Conservation (phyloP, 2,329 filamentous ascomycete genomes). For the Elsinoe necatrix region DNA sequence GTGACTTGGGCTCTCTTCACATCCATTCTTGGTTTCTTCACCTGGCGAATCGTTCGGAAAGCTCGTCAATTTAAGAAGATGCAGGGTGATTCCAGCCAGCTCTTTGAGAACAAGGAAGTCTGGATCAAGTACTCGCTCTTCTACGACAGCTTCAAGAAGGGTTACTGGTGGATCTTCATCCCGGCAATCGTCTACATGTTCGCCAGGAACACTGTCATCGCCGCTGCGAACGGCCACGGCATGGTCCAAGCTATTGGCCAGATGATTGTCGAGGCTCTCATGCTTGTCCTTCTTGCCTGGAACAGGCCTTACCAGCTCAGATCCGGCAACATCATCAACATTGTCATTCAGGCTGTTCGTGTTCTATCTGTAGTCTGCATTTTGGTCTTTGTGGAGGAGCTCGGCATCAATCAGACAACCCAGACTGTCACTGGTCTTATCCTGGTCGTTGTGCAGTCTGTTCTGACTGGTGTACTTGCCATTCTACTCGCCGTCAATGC, state of each 20-base stretch:
- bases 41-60: constrained; percentile 69
- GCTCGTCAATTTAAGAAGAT: constrained; percentile 64
- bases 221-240: constrained; percentile 76
- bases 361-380: constrained; percentile 84
- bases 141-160: constrained; percentile 90
- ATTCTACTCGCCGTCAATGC: constrained; percentile 86
- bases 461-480: constrained; percentile 71
- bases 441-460: constrained; percentile 82
- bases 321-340: constrained; percentile 87
- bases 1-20: constrained; percentile 78
- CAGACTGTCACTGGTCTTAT: constrained; percentile 92
- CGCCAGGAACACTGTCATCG: constrained; percentile 76
- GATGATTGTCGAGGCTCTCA: constrained; percentile 68
- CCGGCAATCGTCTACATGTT: constrained; percentile 86
- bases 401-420: constrained; percentile 81
- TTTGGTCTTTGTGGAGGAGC: constrained; percentile 85
- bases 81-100: constrained; percentile 61
- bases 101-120: constrained; percentile 82
- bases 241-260: constrained; percentile 72
- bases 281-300: constrained; percentile 76
- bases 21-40: constrained; percentile 70
- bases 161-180: constrained; percentile 96
- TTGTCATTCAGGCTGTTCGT: constrained; percentile 79
- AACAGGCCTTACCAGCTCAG: constrained; percentile 77
- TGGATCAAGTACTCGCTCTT: constrained; percentile 97